Base-by-base conservation (phyloP, 2,329 filamentous ascomycete species). In the Lasiodiplodia sp. region DNA sequence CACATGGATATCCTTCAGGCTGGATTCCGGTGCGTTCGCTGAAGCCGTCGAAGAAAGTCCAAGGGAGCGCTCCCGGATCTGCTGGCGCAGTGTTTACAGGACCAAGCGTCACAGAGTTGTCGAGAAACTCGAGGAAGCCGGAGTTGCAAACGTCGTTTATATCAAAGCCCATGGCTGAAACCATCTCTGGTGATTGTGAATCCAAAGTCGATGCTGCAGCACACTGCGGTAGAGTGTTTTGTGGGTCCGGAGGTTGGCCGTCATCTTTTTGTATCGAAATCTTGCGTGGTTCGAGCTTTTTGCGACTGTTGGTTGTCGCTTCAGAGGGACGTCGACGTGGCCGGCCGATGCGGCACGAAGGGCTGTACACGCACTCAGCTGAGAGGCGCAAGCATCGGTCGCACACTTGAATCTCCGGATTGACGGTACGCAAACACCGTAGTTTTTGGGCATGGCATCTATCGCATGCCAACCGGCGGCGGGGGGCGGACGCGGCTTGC, bases 381-480 rank as follows among this genome's bases (percentile, higher is more conserved):
- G 58, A 63, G 23, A 63, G n/a, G n/a, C 23, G 58, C 12, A 34
- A 18, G 40, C 58, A 63, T 3, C 58, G 38, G 28, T 63, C 58
- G 23, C 58, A 63, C 23, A 4, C 21, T 40, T 58, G 18, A 14
- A 34, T 37, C 5, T 40, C 28, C n/a, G 56, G 56, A 58, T 25
- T 40, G n/a, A 23, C 28, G 6, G 34, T 58, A 23, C 56, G 56
- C 21, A 58, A 58, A 31, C 34, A 58, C n/a, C 56, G 56, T n/a
- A 58, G 37, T 37, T 58, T 58, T 44, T 58, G 25, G 8, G 34
- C 4, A 11, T 58, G 55, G 11, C 34, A 58, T 40, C 55, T 38
- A 34, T 58, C 37, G 16, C 55, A 58, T 7, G 55, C 55, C 34
- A 58, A 14, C 23, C 55, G 18, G 25, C 55, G 55, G 18, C 53